Base-by-base conservation (phyloP, 2,329 filamentous ascomycete genomes). In the Trichoderma sp. region DNA sequence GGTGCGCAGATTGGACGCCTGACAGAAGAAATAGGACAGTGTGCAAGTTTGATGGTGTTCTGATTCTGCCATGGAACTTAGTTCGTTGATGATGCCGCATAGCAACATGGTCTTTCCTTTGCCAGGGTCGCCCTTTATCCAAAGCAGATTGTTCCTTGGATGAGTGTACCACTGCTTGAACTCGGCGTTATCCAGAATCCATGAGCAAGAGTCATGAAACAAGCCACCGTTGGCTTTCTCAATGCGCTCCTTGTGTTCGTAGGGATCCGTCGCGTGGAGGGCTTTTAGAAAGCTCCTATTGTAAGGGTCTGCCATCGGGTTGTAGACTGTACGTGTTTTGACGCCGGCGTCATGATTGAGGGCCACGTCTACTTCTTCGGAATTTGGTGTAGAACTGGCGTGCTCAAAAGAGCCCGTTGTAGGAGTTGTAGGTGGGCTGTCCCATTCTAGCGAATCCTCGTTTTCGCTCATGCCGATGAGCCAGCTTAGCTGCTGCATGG, bases 71-170 rank as follows among this genome's bases (percentile, higher is more conserved):
- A 4, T 43, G 7, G 40, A 43, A 4, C 3, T 43, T 1, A 43
- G 3, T n/a, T 1, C 40, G 19, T 67, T 19, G 52, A 81, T 76
- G 33, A 82, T 77, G 5, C 79, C 78, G 21, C 76, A 79, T 0
- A 83, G 69, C 3, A 83, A 72, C 80, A 83, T 83, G 0, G 81
- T 83, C 73, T 83, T 84, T 27, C 82, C 82, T 49, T 80, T 83
- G 7, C 82, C 81, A 0, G 81, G 76, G 49, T 78, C 78, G 1
- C 80, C 80, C 31, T 73, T 79, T 29, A 82, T 74, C 81, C 80
- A 82, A 1, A 83, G 77, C 19, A 82, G 61, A 70, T 0, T 74
- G 43, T 0, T 56, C 2, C 21, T 74, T 63, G 2, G 40, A 43
- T 43, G 40, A 43, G 71, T 53, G 3, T 47, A 47, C 43, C 62